Conservation (phyloP, 306 rosid species). For the Trichosanthes cucumerina region DNA sequence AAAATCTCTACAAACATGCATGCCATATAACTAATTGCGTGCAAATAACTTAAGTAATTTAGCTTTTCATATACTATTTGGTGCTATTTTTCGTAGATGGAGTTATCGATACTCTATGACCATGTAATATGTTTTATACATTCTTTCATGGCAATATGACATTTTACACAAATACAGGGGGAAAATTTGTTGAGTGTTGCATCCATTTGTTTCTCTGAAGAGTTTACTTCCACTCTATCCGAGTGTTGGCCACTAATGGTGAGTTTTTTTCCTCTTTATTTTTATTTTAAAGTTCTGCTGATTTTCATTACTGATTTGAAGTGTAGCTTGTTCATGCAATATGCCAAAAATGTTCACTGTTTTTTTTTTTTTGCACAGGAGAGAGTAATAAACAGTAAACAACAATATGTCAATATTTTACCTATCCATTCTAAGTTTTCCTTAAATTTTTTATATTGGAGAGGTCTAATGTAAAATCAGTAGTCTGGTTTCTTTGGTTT, state of each 20-base stretch:
- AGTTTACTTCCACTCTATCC: conserved; percentile 45
- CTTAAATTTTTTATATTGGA: background rate
- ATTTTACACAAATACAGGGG: conserved; percentile 32
- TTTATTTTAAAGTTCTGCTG: background rate
- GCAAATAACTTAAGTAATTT: background rate
- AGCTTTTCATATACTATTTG: background rate
- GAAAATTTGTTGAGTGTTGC: conserved; percentile 63
- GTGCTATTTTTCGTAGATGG: background rate
- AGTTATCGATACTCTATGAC: background rate
- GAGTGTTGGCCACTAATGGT: conserved; percentile 64
- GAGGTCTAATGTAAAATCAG: background rate
- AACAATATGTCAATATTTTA: background rate
- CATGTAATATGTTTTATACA: background rate
- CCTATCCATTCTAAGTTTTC: background rate
- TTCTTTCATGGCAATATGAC: background rate
- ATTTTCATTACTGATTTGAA: conserved; percentile 1
- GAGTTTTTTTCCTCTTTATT: conserved; percentile 16
- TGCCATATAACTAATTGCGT: background rate
- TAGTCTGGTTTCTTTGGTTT: background rate
- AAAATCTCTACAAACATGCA: background rate
- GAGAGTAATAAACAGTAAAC: background rate
- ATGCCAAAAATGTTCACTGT: background rate
- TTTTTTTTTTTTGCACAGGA: background rate
- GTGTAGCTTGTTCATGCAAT: conserved; percentile 8
- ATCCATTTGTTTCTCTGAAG: conserved; percentile 60